Evolutionary conservation across 2,329 filamentous ascomycete species (phyloP).

Genomic region (Trichophaea hybrida): DNA sequence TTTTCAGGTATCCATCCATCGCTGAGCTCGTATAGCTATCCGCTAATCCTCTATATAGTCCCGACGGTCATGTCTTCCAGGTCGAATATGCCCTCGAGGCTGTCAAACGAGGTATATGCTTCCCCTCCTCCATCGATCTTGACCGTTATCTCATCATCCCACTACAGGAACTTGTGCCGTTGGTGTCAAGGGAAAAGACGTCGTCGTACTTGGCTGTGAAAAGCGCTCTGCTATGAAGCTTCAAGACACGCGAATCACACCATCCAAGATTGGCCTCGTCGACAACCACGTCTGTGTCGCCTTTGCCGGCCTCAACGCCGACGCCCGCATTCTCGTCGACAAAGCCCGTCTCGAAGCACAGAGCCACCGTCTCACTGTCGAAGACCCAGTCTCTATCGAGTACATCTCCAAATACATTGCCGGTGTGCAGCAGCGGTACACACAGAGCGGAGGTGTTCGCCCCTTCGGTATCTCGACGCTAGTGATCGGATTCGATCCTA

Average conservation of each 20-base stretch:
- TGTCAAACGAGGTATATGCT: constrained; percentile 73
- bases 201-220: constrained; percentile 94
- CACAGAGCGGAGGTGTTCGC: constrained; percentile 91
- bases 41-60: constrained; percentile 49
- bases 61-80: constrained; percentile 98
- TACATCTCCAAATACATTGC: constrained; percentile 99
- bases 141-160: not conserved
- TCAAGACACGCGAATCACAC: constrained; percentile 96
- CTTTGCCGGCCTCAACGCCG: constrained; percentile 92
- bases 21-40: constrained; percentile 11
- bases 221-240: constrained; percentile 99
- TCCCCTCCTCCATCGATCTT: not conserved
- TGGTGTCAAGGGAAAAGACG: constrained; percentile 84
- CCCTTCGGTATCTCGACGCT: constrained; percentile 98
- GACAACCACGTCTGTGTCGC: constrained; percentile 94
- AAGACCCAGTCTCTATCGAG: constrained; percentile 94
- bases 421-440: constrained; percentile 96
- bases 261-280: constrained; percentile 93
- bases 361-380: constrained; percentile 89
- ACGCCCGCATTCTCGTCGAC: constrained; percentile 94
- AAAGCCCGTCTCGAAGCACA: constrained; percentile 95
- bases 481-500: constrained; percentile 95
- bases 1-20: constrained; percentile 55
- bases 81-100: constrained; percentile 98
- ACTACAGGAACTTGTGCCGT: constrained; percentile 81